Base-by-base conservation (phyloP, 768 basidiomycete genomes). In the Psilocybe cyanescens region DNA sequence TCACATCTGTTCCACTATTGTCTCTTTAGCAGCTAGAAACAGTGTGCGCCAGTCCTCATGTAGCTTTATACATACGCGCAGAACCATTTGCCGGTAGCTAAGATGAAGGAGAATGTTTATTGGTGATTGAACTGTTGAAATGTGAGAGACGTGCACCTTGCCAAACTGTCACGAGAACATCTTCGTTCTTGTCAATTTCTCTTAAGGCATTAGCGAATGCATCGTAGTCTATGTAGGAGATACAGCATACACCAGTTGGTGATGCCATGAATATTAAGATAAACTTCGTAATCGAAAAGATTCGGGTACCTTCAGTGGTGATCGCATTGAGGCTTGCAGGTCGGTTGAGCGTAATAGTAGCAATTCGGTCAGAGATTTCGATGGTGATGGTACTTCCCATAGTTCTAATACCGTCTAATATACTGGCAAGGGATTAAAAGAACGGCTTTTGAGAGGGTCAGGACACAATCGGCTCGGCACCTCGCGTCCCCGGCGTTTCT, bases 71-170 rank as follows among this genome's bases (percentile, higher is more conserved):
- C 87, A 68, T 69, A 90, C 89, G 89, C 82, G 76, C 87, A 91
- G 71, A 91, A 90, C 88, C 88, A 90, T 62, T 78, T 82, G 2
- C 89, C 89, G 35, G 78, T 86, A 8, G 86, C 89, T 89, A 12
- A 12, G 17, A n/a, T 19, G 30, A 11, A 29, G 24, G 24, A 41
- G 29, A 24, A 16, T 44, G 4, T 48, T 31, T 46, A 4, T n/a
- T 28, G 33, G 17, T 30, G 19, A n/a, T 9, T 31, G 11, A 41
- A 11, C 24, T 64, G 5, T 33, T 8, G 7, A 37, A 53, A 19
- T 44, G 41, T n/a, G 14, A 44, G 12, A 8, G 44, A 59, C 19
- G 56, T 72, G 53, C 61, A 83, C 88, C 89, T 79, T 89, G 89
- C 83, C 86, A 85, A 8, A 91, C 74, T 1, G 89, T 91, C 28